These are phyloP conservation scores for Exophiala spinifera DNA, from an alignment of 2,329 filamentous ascomycete species.

Conservation along the genomic window DNA sequence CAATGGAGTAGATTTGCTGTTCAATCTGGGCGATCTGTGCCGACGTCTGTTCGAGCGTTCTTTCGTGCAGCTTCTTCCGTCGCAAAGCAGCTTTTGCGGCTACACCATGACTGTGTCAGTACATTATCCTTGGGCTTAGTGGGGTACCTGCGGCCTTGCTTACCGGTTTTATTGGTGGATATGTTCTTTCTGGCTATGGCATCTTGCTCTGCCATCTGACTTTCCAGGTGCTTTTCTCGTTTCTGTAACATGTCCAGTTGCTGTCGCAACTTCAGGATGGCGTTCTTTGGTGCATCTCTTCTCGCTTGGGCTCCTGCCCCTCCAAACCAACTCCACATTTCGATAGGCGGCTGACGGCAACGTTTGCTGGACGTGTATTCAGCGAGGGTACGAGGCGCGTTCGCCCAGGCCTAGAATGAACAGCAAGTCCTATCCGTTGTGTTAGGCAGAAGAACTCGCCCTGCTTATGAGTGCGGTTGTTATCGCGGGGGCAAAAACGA, in stretches of 20 bases:
- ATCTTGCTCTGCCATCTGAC: conserved; percentile 91
- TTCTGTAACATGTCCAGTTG: conserved; percentile 98
- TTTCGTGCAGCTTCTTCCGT: conserved; percentile 92
- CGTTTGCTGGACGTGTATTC: neutral
- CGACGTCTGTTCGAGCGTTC: conserved; percentile 84
- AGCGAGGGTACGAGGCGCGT: conserved; percentile 1
- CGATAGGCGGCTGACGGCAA: conserved; percentile 19
- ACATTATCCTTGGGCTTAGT: neutral
- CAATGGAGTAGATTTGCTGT: conserved; percentile 93
- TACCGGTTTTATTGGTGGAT: conserved; percentile 85
- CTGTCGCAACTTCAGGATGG: conserved; percentile 79
- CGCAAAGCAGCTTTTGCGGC: conserved; percentile 85
- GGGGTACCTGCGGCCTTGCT: conserved; percentile 33
- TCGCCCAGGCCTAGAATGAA: neutral
- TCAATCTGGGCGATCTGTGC: conserved; percentile 90
- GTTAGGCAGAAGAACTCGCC: conserved; percentile 9
- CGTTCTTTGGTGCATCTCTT: conserved; percentile 95
- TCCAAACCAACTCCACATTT: conserved; percentile 87
- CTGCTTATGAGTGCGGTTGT: conserved; percentile 8
- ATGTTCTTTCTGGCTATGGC: conserved; percentile 84
- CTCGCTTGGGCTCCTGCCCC: conserved; percentile 76
- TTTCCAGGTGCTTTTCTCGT: conserved; percentile 84
- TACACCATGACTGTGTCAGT: conserved; percentile 40
- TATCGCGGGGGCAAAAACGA: conserved; percentile 20
- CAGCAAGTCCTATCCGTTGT: conserved; percentile 20